Evolutionary conservation across 805 yeast genomes (phyloP), one percentile per base, ranked within the genome.

Genomic region (Yamadazyma takamatsuzukensis): DNA sequence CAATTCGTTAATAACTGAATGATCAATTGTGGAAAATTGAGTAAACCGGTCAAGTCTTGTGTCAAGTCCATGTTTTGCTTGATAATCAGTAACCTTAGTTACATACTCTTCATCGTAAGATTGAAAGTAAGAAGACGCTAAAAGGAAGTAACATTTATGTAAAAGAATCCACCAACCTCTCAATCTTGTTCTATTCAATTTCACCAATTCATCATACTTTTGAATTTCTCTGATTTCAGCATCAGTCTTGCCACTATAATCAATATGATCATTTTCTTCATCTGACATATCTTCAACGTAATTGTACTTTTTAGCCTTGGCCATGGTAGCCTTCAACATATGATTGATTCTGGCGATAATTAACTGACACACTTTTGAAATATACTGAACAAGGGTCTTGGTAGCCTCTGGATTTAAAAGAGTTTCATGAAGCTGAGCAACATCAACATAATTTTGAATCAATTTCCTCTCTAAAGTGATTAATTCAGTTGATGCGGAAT

Each of bases 91-190:
- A 7, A 61, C 54, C 24, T 57, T 54, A 13, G 41, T 36, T 18
- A 40, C 42, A 31, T 59, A 66, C 30, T 60, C 68, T 14, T 42
- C 47, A 41, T 66, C 69, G 37, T 62, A 55, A 7, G 48, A 34
- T 40, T 82, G 89, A 42, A 70, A 84, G 48, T 82, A 75, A 0
- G 83, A 74, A 2, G 88, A 76, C 0, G 86, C 97, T 16, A 83
- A 62, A 40, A 87, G 75, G 49, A 89, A 90, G 49, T 76, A 82
- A 27, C 81, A 70, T 32, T 89, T 79, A 52, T 93, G 97, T 11
- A 85, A 57, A 8, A 77, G 48, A 31, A 85, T 82, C 19, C 70
- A 44, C 76, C 78, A 71, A 10, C 61, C 49, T 40, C 83, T 57
- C 8, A 72, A 47, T 32, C 70, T 60, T 6, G 46, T 10, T 31